Percentiles rank a stretch among this genome's conserved stretches.
These are phyloP conservation scores for Conticribra guillardii DNA, from an alignment of 108 stramenopile genomes.

Conservation along the genomic window DNA sequence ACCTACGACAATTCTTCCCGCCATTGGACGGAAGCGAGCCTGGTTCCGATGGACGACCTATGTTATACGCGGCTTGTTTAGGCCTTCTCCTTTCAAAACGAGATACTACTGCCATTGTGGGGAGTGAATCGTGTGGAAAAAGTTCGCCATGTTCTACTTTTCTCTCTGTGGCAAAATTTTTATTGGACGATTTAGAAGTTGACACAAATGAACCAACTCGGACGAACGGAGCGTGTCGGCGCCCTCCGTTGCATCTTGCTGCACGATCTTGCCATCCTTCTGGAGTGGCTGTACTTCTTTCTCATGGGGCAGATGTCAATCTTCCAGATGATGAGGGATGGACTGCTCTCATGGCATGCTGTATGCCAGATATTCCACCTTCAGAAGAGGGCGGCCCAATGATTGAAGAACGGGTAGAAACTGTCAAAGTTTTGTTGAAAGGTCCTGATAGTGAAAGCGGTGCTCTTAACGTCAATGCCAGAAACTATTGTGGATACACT, in stretches of 20 bases:
- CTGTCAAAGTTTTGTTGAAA: slow-evolving; percentile 22
- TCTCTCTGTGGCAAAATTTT: slow-evolving; percentile 32
- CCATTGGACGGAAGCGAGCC: slow-evolving; percentile 25
- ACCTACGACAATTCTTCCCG: slow-evolving; percentile 34
- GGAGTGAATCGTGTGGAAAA: background rate
- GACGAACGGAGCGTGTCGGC: slow-evolving; percentile 41
- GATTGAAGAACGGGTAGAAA: slow-evolving; percentile 33
- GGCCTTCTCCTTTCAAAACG: slow-evolving; percentile 38
- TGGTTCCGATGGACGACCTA: slow-evolving; percentile 40
- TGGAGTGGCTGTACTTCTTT: slow-evolving; percentile 26
- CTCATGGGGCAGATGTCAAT: slow-evolving; percentile 26
- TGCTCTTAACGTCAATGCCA: slow-evolving; percentile 20
- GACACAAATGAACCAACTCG: slow-evolving; percentile 40
- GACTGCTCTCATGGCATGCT: slow-evolving; percentile 52
- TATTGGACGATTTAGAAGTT: slow-evolving; percentile 35
- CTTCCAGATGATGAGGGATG: slow-evolving; percentile 44
- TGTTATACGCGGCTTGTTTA: slow-evolving; percentile 44
- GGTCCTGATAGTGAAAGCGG: background rate
- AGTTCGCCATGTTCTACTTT: slow-evolving; percentile 40
- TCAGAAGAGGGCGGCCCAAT: slow-evolving; percentile 39
- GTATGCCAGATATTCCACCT: slow-evolving; percentile 42
- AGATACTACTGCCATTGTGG: background rate
- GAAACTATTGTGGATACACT: slow-evolving; percentile 47
- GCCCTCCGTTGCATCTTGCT: slow-evolving; percentile 45
- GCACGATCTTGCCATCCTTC: slow-evolving; percentile 45